Conservation (phyloP, 1,284 basidiomycete genomes). For the Leccinum fuscescens region DNA sequence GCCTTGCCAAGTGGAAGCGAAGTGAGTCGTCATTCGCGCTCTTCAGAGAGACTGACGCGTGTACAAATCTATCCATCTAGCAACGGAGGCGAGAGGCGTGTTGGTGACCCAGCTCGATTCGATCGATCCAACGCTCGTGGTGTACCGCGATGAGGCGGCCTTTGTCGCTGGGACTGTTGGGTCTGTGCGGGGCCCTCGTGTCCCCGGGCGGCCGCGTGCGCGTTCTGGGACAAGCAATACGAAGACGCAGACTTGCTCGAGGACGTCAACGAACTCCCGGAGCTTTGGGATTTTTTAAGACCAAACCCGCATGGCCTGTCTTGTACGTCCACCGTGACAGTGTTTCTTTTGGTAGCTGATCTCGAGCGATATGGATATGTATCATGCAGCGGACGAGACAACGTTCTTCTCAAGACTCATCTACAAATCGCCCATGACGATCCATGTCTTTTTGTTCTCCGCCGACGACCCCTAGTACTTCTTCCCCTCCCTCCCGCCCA, state of each 20-base stretch:
- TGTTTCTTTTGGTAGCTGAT: too few relatives aligned
- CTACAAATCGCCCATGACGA: conserved; percentile 94
- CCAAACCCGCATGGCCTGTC: too few relatives aligned
- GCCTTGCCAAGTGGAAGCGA: conserved; percentile 89
- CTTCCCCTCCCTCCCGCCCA: conserved; percentile 77
- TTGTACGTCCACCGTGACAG: too few relatives aligned
- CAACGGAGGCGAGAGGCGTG: conserved; percentile 85
- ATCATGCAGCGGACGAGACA: too few relatives aligned
- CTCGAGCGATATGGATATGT: too few relatives aligned
- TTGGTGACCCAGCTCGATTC: conserved; percentile 95
- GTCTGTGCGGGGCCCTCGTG: conserved; percentile 86
- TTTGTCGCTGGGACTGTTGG: conserved; percentile 98
- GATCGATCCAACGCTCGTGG: conserved; percentile 95
- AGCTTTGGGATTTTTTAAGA: conserved; percentile 60
- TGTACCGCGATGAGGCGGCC: conserved; percentile 95
- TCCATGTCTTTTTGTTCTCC: conserved; percentile 96
- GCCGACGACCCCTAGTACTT: conserved; percentile 79
- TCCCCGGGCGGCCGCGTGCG: conserved; percentile 71
- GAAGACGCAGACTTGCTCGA: conserved; percentile 86
- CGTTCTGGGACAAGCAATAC: conserved; percentile 88
- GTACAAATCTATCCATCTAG: conserved; percentile 34
- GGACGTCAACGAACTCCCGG: conserved; percentile 89
- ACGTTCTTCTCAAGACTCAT: conserved; percentile 43
- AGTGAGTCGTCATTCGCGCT: conserved; percentile 45
- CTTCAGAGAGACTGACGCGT: background rate